A percentile compares a stretch with the other conserved stretches of the same genome.
phyloP scores from a whole-genome alignment of 768 basidiomycete species.

The Holtermannia corniformis region DNA sequence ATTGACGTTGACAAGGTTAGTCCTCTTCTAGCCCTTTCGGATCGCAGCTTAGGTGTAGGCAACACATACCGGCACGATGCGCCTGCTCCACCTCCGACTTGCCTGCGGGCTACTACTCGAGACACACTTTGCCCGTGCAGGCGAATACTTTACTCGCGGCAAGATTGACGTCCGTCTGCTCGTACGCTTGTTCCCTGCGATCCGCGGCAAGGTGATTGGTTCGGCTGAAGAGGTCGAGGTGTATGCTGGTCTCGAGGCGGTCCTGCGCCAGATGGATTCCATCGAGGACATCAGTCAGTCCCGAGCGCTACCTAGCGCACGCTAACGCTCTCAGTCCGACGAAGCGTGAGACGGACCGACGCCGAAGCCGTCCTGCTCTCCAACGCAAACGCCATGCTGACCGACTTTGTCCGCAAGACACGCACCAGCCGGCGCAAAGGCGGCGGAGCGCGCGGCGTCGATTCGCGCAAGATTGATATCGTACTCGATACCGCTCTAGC shows the following conservation, averaged over 20 bases:
- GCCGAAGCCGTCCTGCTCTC: constrained; percentile 55
- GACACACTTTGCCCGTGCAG: constrained; percentile 75
- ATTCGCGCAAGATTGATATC: constrained; percentile 34
- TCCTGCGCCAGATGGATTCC: constrained; percentile 58
- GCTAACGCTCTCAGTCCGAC: no score
- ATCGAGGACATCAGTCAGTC: constrained; percentile 82
- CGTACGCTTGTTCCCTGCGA: constrained; percentile 65
- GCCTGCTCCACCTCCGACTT: constrained; percentile 69
- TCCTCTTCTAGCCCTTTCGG: background rate
- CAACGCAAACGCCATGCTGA: constrained; percentile 68
- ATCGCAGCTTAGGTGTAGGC: constrained; percentile 13
- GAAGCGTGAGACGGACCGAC: constrained; percentile 62
- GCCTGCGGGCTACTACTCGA: constrained; percentile 70
- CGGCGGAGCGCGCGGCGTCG: constrained; percentile 22
- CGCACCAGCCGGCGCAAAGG: constrained; percentile 44
- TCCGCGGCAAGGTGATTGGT: constrained; percentile 55
- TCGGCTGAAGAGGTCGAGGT: constrained; percentile 53
- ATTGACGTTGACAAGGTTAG: constrained; percentile 36
- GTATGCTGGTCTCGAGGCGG: constrained; percentile 64
- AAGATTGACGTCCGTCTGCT: constrained; percentile 75
- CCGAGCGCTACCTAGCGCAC: background rate
- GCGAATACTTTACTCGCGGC: constrained; percentile 64
- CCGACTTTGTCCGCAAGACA: constrained; percentile 57
- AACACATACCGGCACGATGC: constrained; percentile 48
- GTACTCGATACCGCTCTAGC: constrained; percentile 67